phyloP scores from a whole-genome alignment of 1,139 yeast genomes.

The Yamadazyma siamensis region DNA sequence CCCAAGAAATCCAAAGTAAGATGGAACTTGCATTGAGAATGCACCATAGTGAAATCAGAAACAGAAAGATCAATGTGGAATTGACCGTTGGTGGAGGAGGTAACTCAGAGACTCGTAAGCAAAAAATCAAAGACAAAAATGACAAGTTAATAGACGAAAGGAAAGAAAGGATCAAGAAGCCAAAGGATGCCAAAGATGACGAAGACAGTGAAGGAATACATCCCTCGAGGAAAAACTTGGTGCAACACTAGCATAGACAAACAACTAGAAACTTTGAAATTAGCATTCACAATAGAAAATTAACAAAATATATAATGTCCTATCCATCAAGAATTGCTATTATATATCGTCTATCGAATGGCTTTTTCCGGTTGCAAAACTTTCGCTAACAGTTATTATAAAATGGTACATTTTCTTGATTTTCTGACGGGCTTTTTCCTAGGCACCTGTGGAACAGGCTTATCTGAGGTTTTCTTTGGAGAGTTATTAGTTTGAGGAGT shows the following conservation, averaged over 20 bases:
- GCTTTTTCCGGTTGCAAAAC: no score
- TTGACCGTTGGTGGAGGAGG: constrained; percentile 99
- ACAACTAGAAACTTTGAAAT: neutral
- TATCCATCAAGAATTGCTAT: no score
- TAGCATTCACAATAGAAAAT: neutral
- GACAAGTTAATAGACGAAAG: constrained; percentile 67
- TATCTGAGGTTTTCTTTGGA: constrained; percentile 3
- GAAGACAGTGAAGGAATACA: constrained; percentile 36
- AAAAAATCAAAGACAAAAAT: constrained; percentile 76
- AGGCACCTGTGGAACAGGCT: constrained; percentile 4
- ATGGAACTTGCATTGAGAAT: constrained; percentile 80
- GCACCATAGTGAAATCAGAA: constrained; percentile 69
- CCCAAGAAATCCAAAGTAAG: constrained; percentile 64
- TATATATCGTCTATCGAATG: no score
- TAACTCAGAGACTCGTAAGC: constrained; percentile 65
- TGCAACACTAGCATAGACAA: constrained; percentile 3
- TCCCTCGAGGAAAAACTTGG: constrained; percentile 46
- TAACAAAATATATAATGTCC: no score
- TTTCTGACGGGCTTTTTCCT: constrained; percentile 37
- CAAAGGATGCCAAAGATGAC: constrained; percentile 22
- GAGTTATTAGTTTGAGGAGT: constrained; percentile 8
- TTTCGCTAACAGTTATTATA: no score
- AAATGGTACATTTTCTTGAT: constrained; percentile 48
- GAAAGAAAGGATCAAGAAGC: constrained; percentile 44
- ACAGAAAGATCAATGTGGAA: constrained; percentile 87